Evolutionary conservation across 139 green algal species (phyloP).

Genomic region (Volvox reticuliferus): DNA sequence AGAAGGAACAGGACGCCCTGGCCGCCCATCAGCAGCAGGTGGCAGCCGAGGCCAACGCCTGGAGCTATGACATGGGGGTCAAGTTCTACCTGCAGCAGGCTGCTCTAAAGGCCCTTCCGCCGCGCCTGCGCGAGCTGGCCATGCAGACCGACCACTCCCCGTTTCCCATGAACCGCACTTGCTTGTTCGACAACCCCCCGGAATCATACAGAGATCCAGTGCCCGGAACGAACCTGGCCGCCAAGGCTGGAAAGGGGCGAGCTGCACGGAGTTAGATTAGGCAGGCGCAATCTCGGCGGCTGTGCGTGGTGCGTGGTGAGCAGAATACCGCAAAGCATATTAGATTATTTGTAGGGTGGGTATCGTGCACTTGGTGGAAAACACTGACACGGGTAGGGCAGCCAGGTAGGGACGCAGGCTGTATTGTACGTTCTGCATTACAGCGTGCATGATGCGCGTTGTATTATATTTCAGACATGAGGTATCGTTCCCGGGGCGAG

Average conservation of each 20-base stretch:
- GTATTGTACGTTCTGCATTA: too few relatives aligned
- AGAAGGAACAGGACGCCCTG: neutral
- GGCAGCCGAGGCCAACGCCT: neutral
- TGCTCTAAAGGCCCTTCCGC: conserved; percentile 38
- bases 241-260: neutral
- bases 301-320: too few relatives aligned
- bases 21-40: neutral
- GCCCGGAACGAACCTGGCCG: neutral
- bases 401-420: too few relatives aligned
- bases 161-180: conserved; percentile 43
- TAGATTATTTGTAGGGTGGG: too few relatives aligned
- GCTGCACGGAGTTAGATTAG: too few relatives aligned
- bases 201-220: conserved; percentile 6
- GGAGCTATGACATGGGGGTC: conserved; percentile 23
- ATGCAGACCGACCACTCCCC: conserved; percentile 32
- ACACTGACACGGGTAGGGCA: too few relatives aligned
- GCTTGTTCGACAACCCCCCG: conserved; percentile 23
- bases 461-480: too few relatives aligned
- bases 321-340: too few relatives aligned
- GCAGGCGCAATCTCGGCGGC: too few relatives aligned
- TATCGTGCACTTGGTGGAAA: too few relatives aligned
- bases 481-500: too few relatives aligned
- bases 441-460: too few relatives aligned
- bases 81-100: conserved; percentile 48
- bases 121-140: conserved; percentile 15